Conservation (phyloP, 1,284 basidiomycete species). For the Phellopilus nigrolimitatus region DNA sequence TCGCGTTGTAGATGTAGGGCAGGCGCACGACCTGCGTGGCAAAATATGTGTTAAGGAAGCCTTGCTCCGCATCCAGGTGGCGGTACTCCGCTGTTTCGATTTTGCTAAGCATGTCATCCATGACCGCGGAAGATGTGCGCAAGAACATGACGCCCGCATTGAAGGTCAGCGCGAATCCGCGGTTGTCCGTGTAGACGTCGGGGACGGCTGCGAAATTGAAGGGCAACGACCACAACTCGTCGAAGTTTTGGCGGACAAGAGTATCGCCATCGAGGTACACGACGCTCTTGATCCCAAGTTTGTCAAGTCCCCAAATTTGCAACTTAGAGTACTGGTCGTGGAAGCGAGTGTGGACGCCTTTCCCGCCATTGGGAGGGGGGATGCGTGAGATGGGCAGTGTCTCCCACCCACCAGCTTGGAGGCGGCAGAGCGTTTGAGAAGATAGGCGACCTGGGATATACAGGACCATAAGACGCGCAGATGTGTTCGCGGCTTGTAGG, state of each 20-base stretch:
- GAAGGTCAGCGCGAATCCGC: constrained; percentile 36
- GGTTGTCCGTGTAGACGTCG: constrained; percentile 33
- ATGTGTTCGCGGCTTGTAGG: constrained; percentile 32
- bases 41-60: constrained; percentile 42
- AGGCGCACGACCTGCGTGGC: constrained; percentile 34
- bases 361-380: constrained; percentile 33
- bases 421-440: constrained; percentile 36
- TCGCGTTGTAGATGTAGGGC: constrained; percentile 43
- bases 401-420: constrained; percentile 37
- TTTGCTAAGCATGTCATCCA: constrained; percentile 33
- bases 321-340: constrained; percentile 42
- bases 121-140: constrained; percentile 31
- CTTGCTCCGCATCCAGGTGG: constrained; percentile 37
- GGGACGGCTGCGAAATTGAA: constrained; percentile 41
- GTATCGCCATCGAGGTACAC: constrained; percentile 43
- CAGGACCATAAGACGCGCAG: constrained; percentile 32
- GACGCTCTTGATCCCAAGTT: constrained; percentile 28
- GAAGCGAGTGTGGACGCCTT: constrained; percentile 35
- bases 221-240: constrained; percentile 41
- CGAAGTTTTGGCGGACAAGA: constrained; percentile 38
- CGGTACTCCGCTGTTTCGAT: constrained; percentile 35
- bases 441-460: constrained; percentile 39
- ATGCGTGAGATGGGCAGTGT: constrained; percentile 34
- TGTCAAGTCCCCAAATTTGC: constrained; percentile 39
- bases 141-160: constrained; percentile 42